Conservation (phyloP, 176 grass and related monocot species). For the Aegilops longissima region DNA sequence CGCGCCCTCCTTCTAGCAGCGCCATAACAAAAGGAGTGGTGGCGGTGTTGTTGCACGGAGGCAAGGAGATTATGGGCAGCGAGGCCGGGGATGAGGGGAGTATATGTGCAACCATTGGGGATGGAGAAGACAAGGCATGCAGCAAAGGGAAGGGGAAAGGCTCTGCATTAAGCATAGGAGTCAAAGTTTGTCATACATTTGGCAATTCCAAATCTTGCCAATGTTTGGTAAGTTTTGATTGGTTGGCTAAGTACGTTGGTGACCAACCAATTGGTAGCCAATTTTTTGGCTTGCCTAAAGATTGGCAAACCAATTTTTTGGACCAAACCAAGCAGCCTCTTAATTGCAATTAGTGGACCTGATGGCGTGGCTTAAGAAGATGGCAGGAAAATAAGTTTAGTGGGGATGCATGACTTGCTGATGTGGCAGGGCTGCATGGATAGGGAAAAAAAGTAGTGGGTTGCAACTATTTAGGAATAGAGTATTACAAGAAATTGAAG, state of each 20-base stretch:
- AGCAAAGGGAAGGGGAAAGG: background rate
- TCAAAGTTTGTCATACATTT: background rate
- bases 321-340: too few species aligned
- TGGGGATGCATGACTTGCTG: background rate
- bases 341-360: background rate
- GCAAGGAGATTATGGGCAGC: background rate
- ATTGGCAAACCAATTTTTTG: background rate
- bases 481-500: background rate
- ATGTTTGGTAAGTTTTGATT: background rate
- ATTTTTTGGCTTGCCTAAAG: background rate
- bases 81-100: background rate
- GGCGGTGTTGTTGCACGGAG: background rate
- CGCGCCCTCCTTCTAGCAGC: too few species aligned
- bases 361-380: background rate
- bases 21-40: background rate
- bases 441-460: background rate
- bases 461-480: background rate
- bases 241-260: background rate
- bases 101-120: background rate
- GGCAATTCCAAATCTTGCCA: background rate
- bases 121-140: background rate
- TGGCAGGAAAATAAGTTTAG: background rate
- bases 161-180: background rate
- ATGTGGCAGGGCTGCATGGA: background rate
- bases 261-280: background rate